These are phyloP conservation scores for Mollisiaceae sp. DNA, from an alignment of 2,329 filamentous ascomycete genomes.

Conservation along the genomic window DNA sequence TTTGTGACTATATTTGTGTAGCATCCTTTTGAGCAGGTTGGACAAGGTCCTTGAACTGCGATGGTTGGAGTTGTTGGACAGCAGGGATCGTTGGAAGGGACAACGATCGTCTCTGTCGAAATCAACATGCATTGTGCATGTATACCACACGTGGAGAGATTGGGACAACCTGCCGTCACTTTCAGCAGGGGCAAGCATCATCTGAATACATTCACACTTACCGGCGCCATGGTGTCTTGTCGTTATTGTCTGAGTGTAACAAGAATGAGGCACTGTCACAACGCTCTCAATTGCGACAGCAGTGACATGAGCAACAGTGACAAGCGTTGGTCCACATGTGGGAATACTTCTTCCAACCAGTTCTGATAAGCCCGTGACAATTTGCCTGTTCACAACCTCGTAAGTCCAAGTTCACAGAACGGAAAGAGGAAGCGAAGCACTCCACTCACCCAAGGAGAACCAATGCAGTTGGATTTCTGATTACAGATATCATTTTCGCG, in stretches of 20 bases:
- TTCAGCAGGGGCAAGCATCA: constrained; percentile 4
- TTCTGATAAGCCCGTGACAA: not conserved
- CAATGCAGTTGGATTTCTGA: constrained; percentile 8
- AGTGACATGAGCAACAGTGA: constrained; percentile 26
- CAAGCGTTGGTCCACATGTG: constrained; percentile 21
- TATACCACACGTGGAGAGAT: constrained; percentile 17
- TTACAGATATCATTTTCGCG: not conserved
- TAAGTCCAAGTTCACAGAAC: constrained; percentile 1
- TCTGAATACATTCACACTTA: not conserved
- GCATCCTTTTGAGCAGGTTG: constrained; percentile 39
- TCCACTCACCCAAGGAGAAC: constrained; percentile 16
- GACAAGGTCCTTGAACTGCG: constrained; percentile 35
- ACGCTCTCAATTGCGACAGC: constrained; percentile 26
- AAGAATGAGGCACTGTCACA: constrained; percentile 29
- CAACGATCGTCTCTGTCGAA: constrained; percentile 42
- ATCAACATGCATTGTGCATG: constrained; percentile 27
- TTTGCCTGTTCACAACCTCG: constrained; percentile 6
- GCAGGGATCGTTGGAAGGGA: constrained; percentile 47
- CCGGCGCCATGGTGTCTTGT: constrained; percentile 11
- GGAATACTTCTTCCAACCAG: not conserved
- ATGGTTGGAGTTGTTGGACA: constrained; percentile 46
- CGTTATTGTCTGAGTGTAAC: constrained; percentile 39
- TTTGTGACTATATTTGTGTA: constrained; percentile 23
- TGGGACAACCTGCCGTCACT: constrained; percentile 17
- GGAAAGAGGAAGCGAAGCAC: not conserved